phyloP scores from a whole-genome alignment of 2,329 filamentous ascomycete species.

The Ophiocordyceps sinensis region DNA sequence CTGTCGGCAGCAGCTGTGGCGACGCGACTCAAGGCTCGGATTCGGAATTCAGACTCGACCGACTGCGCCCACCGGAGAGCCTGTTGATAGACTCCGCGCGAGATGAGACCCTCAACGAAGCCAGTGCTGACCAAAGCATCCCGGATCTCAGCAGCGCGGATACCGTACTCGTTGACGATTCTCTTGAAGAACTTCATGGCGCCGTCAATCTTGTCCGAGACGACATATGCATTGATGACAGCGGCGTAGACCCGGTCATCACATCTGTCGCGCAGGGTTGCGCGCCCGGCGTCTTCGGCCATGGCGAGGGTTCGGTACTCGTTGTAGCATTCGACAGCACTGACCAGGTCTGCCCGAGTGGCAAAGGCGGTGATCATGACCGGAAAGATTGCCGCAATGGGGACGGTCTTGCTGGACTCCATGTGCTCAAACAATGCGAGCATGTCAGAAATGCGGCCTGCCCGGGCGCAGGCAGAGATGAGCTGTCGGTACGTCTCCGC shows the following conservation, averaged over 20 bases:
- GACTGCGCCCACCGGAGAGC: constrained; percentile 60
- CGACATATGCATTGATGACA: constrained; percentile 79
- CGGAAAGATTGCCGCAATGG: constrained; percentile 72
- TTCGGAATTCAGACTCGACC: constrained; percentile 43
- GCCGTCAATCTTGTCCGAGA: constrained; percentile 65
- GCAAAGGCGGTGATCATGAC: constrained; percentile 94
- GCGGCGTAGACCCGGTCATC: constrained; percentile 81
- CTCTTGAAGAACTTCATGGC: constrained; percentile 76
- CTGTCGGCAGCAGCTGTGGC: constrained; percentile 68
- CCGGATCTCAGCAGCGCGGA: constrained; percentile 48
- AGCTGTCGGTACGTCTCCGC: constrained; percentile 74
- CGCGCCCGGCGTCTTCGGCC: constrained; percentile 60
- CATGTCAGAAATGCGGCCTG: constrained; percentile 77
- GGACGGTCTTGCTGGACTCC: constrained; percentile 60
- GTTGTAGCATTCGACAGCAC: constrained; percentile 88
- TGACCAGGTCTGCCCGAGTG: constrained; percentile 63
- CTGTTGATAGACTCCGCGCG: constrained; percentile 54
- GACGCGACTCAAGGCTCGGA: constrained; percentile 55
- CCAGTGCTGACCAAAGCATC: constrained; percentile 58
- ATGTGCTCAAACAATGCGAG: constrained; percentile 82
- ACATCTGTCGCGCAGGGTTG: constrained; percentile 53
- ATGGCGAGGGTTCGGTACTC: constrained; percentile 87
- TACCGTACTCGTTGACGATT: constrained; percentile 50
- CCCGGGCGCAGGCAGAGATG: constrained; percentile 73
- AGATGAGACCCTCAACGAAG: constrained; percentile 65